Conservation (phyloP, 1,139 yeast species). For the Yamadazyma sp. region DNA sequence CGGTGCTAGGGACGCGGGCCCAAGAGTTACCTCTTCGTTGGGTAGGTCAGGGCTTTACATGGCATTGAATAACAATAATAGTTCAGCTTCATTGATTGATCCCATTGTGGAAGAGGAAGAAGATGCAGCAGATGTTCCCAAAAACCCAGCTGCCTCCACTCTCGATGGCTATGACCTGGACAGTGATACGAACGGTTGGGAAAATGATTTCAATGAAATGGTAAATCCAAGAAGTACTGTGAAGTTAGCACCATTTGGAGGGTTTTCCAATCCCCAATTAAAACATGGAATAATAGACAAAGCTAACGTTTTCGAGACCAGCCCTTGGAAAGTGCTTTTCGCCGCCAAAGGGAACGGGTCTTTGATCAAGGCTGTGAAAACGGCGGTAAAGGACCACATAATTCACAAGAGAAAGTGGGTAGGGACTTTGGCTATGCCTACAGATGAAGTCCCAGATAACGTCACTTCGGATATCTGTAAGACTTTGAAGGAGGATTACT, state of each 20-base stretch:
- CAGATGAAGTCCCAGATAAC: conserved; percentile 67
- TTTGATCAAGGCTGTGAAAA: conserved; percentile 76
- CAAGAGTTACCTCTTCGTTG: conserved; percentile 18
- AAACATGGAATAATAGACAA: conserved; percentile 44
- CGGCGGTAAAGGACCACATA: conserved; percentile 53
- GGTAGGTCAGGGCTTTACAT: conserved; percentile 21
- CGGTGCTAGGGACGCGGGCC: neutral
- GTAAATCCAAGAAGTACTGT: conserved; percentile 28
- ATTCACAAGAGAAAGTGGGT: conserved; percentile 66
- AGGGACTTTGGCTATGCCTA: conserved; percentile 89
- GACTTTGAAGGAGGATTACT: conserved; percentile 45
- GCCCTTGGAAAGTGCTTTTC: conserved; percentile 74
- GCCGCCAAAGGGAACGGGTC: conserved; percentile 87
- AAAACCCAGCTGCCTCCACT: neutral
- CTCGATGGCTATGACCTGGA: conserved; percentile 13
- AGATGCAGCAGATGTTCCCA: conserved; percentile 1
- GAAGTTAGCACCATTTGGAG: conserved; percentile 71
- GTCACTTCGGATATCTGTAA: conserved; percentile 52
- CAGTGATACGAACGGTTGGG: conserved; percentile 24
- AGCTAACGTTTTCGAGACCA: conserved; percentile 61
- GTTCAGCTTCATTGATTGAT: conserved; percentile 31
- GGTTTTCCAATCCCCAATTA: conserved; percentile 60
- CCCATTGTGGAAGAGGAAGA: conserved; percentile 24
- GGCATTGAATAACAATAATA: conserved; percentile 26
- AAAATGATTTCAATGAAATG: conserved; percentile 28